Evolutionary conservation across 441 rosid genomes (phyloP).

Genomic region (Biscutella laevigata): DNA sequence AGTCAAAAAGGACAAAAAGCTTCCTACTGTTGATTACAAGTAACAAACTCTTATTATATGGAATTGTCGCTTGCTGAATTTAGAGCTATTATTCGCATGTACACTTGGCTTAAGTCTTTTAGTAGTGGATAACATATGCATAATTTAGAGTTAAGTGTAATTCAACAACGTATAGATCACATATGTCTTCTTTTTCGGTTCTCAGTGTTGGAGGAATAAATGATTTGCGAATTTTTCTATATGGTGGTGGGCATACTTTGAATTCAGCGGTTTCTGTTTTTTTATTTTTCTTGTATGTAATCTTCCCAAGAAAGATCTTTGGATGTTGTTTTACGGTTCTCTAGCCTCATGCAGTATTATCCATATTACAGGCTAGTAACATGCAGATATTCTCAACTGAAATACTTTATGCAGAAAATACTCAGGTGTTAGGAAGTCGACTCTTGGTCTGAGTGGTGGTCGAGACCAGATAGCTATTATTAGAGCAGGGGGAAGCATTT

Average conservation of each 20-base stretch:
- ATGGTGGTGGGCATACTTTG: slow-evolving; percentile 4
- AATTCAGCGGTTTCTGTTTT: background rate
- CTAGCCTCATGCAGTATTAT: slow-evolving; percentile 6
- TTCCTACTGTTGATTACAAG: slow-evolving; percentile 71
- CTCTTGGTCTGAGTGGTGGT: slow-evolving; percentile 84
- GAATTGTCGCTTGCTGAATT: slow-evolving; percentile 1
- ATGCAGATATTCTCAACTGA: background rate
- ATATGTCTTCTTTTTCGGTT: background rate
- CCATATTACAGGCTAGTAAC: slow-evolving; percentile 6
- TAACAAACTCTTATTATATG: slow-evolving; percentile 25
- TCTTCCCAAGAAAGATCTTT: background rate
- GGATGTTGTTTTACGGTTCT: background rate
- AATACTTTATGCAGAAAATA: slow-evolving; percentile 50
- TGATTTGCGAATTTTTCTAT: background rate
- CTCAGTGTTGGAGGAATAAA: background rate
- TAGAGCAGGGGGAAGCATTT: slow-evolving; percentile 89
- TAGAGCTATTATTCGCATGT: slow-evolving; percentile 10
- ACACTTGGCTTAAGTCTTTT: slow-evolving; percentile 1
- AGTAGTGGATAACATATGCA: background rate
- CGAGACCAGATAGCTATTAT: slow-evolving; percentile 72
- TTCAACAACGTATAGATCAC: background rate
- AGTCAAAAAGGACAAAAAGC: slow-evolving; percentile 55
- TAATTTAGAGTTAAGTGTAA: slow-evolving; percentile 5
- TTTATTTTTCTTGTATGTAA: background rate
- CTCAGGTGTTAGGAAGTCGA: slow-evolving; percentile 71